These are phyloP conservation scores for Chaetomium fimeti DNA, from an alignment of 495 filamentous ascomycete species.

Conservation along the genomic window DNA sequence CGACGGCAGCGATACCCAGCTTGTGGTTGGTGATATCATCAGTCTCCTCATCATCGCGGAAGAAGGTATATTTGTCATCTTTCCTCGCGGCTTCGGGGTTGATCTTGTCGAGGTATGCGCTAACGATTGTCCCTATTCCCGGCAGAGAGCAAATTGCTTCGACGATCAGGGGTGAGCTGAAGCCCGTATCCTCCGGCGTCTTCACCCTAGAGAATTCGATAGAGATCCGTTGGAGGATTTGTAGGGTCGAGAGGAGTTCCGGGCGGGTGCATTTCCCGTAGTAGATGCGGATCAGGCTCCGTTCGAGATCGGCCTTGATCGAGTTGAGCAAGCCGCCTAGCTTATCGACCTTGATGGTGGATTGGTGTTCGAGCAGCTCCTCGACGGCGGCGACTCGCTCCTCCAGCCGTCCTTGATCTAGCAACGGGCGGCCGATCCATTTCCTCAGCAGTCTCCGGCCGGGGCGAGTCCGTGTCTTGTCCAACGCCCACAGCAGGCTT, in stretches of 20 bases:
- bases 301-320: slow-evolving; percentile 81
- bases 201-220: slow-evolving; percentile 68
- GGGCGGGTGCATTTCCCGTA: slow-evolving; percentile 93
- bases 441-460: slow-evolving; percentile 84
- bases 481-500: slow-evolving; percentile 91
- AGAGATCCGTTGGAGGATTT: slow-evolving; percentile 78
- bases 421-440: slow-evolving; percentile 90
- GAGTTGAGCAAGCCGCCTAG: slow-evolving; percentile 65
- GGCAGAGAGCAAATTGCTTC: slow-evolving; percentile 75
- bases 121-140: slow-evolving; percentile 66
- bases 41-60: slow-evolving; percentile 79
- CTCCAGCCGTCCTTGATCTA: slow-evolving; percentile 74
- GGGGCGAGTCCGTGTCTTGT: slow-evolving; percentile 88
- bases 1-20: slow-evolving; percentile 85
- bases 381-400: slow-evolving; percentile 86
- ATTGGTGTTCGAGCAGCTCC: slow-evolving; percentile 71
- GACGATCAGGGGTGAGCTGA: slow-evolving; percentile 67
- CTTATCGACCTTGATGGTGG: slow-evolving; percentile 66
- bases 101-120: slow-evolving; percentile 76
- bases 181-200: slow-evolving; percentile 65
- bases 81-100: slow-evolving; percentile 77
- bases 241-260: slow-evolving; percentile 80
- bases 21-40: slow-evolving; percentile 85
- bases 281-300: slow-evolving; percentile 90
- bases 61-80: slow-evolving; percentile 93